phyloP scores from a whole-genome alignment of 2,329 filamentous ascomycete genomes.

The Epichloe gansuensis region DNA sequence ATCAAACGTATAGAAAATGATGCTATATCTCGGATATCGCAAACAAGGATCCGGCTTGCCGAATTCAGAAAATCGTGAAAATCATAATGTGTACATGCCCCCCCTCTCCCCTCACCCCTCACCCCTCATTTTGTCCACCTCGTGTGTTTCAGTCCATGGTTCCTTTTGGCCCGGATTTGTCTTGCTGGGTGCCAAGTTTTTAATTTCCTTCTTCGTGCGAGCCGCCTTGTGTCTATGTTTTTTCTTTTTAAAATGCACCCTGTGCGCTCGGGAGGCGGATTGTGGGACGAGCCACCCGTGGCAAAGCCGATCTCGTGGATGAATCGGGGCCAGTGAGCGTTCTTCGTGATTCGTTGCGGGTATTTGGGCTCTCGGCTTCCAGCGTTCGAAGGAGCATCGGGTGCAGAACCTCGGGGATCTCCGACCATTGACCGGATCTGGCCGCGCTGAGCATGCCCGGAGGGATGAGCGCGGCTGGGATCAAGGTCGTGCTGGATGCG shows the following conservation, averaged over 20 bases:
- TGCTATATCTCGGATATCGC: not conserved
- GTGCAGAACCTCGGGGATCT: constrained; percentile 45
- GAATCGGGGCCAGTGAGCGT: not conserved
- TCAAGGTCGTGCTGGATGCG: constrained; percentile 13
- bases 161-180: no score
- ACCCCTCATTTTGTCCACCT: no score
- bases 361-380: constrained; percentile 21
- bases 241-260: constrained; percentile 4
- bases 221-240: not conserved
- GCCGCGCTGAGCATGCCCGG: constrained; percentile 41
- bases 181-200: not conserved
- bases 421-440: constrained; percentile 43
- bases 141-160: no score
- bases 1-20: not conserved
- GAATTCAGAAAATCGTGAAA: constrained; percentile 1
- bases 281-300: constrained; percentile 1
- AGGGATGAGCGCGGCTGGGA: constrained; percentile 31
- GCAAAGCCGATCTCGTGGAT: not conserved
- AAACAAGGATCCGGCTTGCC: not conserved
- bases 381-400: constrained; percentile 37
- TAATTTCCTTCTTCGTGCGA: no score
- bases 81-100: constrained; percentile 1
- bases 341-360: constrained; percentile 2
- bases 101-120: no score
- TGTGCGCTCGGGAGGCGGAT: constrained; percentile 7